Conservation (phyloP, 257 asterid species). For the Linaria vulgaris region DNA sequence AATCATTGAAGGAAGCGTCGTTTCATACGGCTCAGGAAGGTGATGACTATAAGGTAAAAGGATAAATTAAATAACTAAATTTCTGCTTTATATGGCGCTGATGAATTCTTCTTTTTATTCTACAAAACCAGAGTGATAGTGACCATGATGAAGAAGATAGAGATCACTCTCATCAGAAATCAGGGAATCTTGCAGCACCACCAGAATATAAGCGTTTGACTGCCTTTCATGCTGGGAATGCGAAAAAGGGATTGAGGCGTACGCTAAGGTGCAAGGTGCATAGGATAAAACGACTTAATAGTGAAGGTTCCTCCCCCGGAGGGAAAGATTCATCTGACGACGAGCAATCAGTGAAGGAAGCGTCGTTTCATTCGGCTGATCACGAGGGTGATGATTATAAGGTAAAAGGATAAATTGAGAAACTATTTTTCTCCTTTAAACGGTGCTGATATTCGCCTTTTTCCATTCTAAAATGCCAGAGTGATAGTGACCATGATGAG, state of each 20-base stretch:
- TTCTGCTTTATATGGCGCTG: slow-evolving; percentile 11
- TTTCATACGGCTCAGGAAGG: slow-evolving; percentile 22
- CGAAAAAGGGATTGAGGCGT: slow-evolving; percentile 67
- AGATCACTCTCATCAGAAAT: slow-evolving; percentile 37
- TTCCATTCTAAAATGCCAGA: slow-evolving; percentile 30
- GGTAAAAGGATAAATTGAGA: slow-evolving; percentile 1
- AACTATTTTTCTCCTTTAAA: slow-evolving; percentile 9
- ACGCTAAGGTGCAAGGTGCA: slow-evolving; percentile 48
- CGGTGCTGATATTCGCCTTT: neutral
- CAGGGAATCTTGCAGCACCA: slow-evolving; percentile 48
- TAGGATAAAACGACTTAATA: slow-evolving; percentile 75
- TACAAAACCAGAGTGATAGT: slow-evolving; percentile 42
- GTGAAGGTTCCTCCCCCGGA: no score
- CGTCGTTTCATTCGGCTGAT: no score
- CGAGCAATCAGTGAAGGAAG: no score
- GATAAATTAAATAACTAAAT: neutral
- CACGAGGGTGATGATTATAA: no score
- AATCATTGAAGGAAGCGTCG: slow-evolving; percentile 1
- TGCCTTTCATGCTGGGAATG: slow-evolving; percentile 93
- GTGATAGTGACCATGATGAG: slow-evolving; percentile 45
- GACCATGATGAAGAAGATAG: slow-evolving; percentile 43
- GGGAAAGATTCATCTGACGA: no score
- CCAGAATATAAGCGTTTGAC: slow-evolving; percentile 67
- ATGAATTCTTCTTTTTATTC: slow-evolving; percentile 1
- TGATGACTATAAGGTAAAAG: slow-evolving; percentile 44